Conservation (phyloP, 2,329 filamentous ascomycete genomes). For the Niveomyces coronatus region DNA sequence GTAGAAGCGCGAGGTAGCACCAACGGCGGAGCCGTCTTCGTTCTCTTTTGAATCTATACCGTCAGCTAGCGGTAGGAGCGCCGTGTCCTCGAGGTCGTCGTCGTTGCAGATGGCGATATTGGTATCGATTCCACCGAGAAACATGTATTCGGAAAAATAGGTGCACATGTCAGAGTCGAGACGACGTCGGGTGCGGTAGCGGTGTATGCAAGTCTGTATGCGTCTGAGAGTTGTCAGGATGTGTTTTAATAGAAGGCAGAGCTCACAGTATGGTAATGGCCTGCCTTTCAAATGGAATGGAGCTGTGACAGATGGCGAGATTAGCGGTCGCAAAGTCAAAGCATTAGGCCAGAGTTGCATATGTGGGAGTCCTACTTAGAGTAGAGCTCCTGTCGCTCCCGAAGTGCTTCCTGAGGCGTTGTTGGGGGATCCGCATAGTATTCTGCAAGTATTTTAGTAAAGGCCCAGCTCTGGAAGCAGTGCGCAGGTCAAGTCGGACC, state of each 20-base stretch:
- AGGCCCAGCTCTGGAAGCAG: background rate
- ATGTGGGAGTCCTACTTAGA: slow-evolving; percentile 36
- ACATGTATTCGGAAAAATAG: slow-evolving; percentile 71
- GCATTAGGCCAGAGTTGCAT: too few relatives aligned
- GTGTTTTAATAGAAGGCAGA: background rate
- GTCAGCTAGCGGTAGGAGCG: slow-evolving; percentile 45
- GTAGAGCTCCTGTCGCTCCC: slow-evolving; percentile 59
- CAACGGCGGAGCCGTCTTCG: too few relatives aligned
- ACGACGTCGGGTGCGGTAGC: slow-evolving; percentile 68
- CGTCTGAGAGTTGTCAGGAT: slow-evolving; percentile 41
- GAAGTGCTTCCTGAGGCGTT: slow-evolving; percentile 55
- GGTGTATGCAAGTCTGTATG: slow-evolving; percentile 75
- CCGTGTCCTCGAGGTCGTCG: slow-evolving; percentile 43
- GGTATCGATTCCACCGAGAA: slow-evolving; percentile 69
- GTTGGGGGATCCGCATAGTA: slow-evolving; percentile 72
- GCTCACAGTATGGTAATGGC: background rate
- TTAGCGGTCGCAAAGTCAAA: too few relatives aligned
- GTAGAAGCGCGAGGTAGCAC: slow-evolving; percentile 36
- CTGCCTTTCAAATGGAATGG: background rate
- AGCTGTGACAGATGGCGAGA: too few relatives aligned
- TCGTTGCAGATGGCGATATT: slow-evolving; percentile 47
- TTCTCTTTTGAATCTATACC: too few relatives aligned
- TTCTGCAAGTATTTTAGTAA: slow-evolving; percentile 30
- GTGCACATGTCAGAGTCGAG: slow-evolving; percentile 51
- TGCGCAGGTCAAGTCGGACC: background rate